Conservation (phyloP, 768 basidiomycete species). For the Calocera cornea region DNA sequence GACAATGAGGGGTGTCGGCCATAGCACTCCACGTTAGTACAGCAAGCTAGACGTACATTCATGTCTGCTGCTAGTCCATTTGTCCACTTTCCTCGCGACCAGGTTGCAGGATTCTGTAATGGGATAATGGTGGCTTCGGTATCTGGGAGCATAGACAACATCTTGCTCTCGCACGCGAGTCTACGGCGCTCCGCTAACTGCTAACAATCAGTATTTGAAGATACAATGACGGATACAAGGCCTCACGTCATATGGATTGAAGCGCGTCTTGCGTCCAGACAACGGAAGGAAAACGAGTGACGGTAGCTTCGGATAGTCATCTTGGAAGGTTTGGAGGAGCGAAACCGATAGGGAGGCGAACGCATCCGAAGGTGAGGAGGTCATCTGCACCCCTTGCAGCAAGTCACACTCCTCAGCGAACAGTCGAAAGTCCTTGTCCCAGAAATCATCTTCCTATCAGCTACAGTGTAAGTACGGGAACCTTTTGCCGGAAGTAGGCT, state of each 20-base stretch:
- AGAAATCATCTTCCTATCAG: neutral
- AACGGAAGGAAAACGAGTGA: slow-evolving; percentile 33
- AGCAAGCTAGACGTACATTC: slow-evolving; percentile 20
- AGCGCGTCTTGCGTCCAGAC: neutral
- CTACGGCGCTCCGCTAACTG: neutral
- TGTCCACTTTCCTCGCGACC: slow-evolving; percentile 28
- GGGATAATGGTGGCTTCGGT: slow-evolving; percentile 32
- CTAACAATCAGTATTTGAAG: neutral
- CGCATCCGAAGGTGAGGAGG: slow-evolving; percentile 36
- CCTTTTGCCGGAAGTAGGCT: neutral
- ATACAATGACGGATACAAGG: neutral
- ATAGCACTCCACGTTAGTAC: neutral
- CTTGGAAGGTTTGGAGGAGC: slow-evolving; percentile 47
- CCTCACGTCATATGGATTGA: neutral
- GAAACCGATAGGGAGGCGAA: slow-evolving; percentile 55
- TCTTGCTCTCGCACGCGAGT: neutral
- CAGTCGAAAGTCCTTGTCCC: slow-evolving; percentile 53
- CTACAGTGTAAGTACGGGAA: neutral
- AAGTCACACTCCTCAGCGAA: slow-evolving; percentile 65
- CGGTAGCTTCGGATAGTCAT: slow-evolving; percentile 55
- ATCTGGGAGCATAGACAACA: slow-evolving; percentile 28
- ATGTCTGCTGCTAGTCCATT: slow-evolving; percentile 12
- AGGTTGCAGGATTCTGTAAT: slow-evolving; percentile 33
- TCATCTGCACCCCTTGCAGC: slow-evolving; percentile 62
- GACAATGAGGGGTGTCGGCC: neutral